These are phyloP conservation scores for Entamoeba invadens DNA, from an alignment of 208 protist genomes.

Conservation along the genomic window DNA sequence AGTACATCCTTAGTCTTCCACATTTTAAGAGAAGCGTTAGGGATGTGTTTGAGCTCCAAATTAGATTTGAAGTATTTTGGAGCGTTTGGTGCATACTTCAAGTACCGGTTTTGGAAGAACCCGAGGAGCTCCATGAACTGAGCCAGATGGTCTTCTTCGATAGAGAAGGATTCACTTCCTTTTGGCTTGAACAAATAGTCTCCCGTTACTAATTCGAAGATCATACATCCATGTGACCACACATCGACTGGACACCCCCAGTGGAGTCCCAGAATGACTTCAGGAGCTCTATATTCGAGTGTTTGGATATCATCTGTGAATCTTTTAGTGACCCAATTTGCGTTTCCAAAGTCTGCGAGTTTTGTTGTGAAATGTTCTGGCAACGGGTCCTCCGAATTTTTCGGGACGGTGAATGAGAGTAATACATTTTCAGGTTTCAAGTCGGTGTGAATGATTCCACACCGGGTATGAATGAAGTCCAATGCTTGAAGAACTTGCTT, in stretches of 20 bases:
- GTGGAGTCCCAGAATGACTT: constrained; percentile 60
- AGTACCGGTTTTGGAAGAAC: not conserved
- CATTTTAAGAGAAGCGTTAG: not conserved
- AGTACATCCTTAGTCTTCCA: not conserved
- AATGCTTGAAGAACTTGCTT: constrained; percentile 51
- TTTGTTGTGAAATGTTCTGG: not conserved
- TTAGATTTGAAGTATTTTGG: not conserved
- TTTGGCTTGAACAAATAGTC: constrained; percentile 63
- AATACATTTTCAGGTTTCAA: constrained; percentile 69
- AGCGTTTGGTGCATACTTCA: not conserved
- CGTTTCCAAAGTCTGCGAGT: constrained; percentile 26
- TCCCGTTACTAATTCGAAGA: constrained; percentile 29
- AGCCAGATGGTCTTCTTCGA: constrained; percentile 11
- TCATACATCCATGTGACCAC: constrained; percentile 18
- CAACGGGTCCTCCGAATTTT: constrained; percentile 11
- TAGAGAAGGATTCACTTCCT: not conserved
- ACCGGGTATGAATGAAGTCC: constrained; percentile 42
- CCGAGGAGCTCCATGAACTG: not conserved
- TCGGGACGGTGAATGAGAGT: constrained; percentile 38
- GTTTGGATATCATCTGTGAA: constrained; percentile 56
- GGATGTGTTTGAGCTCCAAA: not conserved
- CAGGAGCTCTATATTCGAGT: constrained; percentile 63
- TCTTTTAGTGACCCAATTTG: constrained; percentile 18
- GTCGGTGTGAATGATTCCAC: constrained; percentile 66
- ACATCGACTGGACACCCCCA: constrained; percentile 33